Percentiles rank a stretch among this genome's conserved stretches.
phyloP scores from a whole-genome alignment of 179 eudicot genomes.

The Heliamphora pulchella region DNA sequence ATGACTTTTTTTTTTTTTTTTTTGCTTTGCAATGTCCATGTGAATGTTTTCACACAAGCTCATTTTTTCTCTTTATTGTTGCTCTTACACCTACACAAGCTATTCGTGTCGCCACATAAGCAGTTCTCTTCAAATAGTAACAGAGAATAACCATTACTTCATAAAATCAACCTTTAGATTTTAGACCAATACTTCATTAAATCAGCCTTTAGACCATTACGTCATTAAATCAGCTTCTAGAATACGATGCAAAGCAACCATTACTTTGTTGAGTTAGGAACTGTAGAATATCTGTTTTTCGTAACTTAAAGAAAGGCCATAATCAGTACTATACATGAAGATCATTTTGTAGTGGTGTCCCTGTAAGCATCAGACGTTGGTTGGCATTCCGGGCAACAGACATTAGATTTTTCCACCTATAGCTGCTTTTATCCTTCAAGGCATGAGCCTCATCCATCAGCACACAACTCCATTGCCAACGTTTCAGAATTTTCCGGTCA shows the following conservation, averaged over 20 bases:
- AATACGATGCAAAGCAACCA: not conserved
- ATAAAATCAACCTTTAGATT: not conserved
- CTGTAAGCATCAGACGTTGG: conserved; percentile 95
- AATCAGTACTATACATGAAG: conserved; percentile 59
- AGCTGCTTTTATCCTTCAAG: conserved; percentile 83
- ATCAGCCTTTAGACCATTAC: not conserved
- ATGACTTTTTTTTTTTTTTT: not conserved
- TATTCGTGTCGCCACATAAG: not conserved
- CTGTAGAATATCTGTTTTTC: not conserved
- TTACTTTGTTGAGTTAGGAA: not conserved
- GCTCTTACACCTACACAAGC: not conserved
- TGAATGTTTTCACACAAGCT: not conserved
- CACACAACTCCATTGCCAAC: conserved; percentile 89
- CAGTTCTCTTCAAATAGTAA: not conserved
- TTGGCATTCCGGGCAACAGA: conserved; percentile 82
- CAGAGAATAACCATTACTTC: not conserved
- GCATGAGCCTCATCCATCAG: conserved; percentile 99
- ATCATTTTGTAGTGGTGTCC: conserved; percentile 94
- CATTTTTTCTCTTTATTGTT: not conserved
- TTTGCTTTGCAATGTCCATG: not conserved
- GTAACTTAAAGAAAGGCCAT: conserved; percentile 11
- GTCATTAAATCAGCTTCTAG: not conserved
- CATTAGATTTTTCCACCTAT: conserved; percentile 96
- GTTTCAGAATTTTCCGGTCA: conserved; percentile 78
- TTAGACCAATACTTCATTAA: not conserved